These are phyloP conservation scores for Aspergillus sp. DNA, from an alignment of 2,329 filamentous ascomycete species.

Conservation along the genomic window DNA sequence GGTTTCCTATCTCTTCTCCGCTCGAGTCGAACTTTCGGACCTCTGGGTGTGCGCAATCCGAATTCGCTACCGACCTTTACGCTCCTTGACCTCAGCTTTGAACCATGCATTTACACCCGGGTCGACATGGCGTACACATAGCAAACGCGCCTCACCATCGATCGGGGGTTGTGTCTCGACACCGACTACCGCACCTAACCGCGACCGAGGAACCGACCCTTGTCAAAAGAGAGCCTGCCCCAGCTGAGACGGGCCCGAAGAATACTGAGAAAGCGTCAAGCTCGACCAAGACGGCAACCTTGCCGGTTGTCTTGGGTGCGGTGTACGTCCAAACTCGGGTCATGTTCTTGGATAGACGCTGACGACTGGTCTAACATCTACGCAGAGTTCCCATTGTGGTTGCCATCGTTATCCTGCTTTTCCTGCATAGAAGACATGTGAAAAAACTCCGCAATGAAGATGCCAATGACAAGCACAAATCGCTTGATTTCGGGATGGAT, in stretches of 20 bases:
- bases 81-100: background rate
- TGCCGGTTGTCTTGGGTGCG: constrained; percentile 61
- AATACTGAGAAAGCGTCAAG: constrained; percentile 47
- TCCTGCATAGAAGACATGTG: constrained; percentile 69
- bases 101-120: constrained; percentile 15
- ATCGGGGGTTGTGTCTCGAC: constrained; percentile 18
- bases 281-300: constrained; percentile 44
- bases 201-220: constrained; percentile 15
- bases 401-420: constrained; percentile 58
- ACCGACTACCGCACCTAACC: constrained; percentile 16
- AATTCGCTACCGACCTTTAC: background rate
- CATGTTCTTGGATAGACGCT: too few species aligned
- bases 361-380: too few species aligned
- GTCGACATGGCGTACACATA: constrained; percentile 18
- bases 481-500: constrained; percentile 84
- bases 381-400: constrained; percentile 68
- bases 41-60: background rate
- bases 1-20: constrained; percentile 1
- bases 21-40: background rate
- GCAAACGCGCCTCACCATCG: constrained; percentile 11
- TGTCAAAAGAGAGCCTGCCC: constrained; percentile 17
- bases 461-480: constrained; percentile 74
- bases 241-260: constrained; percentile 8
- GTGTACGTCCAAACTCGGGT: constrained; percentile 50
- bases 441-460: constrained; percentile 68